phyloP scores from a whole-genome alignment of 441 rosid species.

The Monsonia emarginata region DNA sequence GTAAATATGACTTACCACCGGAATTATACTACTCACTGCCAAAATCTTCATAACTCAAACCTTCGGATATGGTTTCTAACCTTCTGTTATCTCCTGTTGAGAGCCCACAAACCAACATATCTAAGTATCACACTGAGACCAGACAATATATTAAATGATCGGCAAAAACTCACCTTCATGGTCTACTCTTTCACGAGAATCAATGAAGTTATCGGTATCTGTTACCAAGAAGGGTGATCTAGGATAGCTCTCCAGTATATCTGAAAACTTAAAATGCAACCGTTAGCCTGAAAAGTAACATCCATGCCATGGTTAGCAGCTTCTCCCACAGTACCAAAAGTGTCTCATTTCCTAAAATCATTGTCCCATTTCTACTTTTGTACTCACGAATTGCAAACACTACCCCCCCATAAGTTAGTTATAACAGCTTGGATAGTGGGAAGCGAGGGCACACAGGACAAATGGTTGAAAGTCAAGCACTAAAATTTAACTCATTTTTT shows the following conservation, averaged over 20 bases:
- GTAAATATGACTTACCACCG: slow-evolving; percentile 20
- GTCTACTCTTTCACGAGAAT: slow-evolving; percentile 67
- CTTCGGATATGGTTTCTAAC: slow-evolving; percentile 79
- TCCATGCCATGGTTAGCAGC: not conserved
- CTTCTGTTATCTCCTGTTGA: slow-evolving; percentile 63
- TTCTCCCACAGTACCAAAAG: too few species aligned
- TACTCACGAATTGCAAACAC: too few species aligned
- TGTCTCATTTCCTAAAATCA: too few species aligned
- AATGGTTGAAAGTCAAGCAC: too few species aligned
- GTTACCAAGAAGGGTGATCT: slow-evolving; percentile 73
- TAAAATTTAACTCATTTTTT: too few species aligned
- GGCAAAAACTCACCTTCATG: slow-evolving; percentile 45
- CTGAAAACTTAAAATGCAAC: slow-evolving; percentile 26
- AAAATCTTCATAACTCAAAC: slow-evolving; percentile 64
- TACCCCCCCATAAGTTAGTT: too few species aligned
- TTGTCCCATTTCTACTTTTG: too few species aligned
- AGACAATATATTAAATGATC: not conserved
- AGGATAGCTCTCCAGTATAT: slow-evolving; percentile 69
- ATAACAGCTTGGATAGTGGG: too few species aligned
- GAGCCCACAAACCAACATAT: slow-evolving; percentile 18
- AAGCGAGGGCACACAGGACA: too few species aligned
- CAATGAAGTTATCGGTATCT: slow-evolving; percentile 53
- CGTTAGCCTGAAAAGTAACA: not conserved
- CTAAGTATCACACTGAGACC: slow-evolving; percentile 12
- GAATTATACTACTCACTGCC: slow-evolving; percentile 45